Base-by-base conservation (phyloP, 345 rosid genomes). In the Raphanus raphanistrum region DNA sequence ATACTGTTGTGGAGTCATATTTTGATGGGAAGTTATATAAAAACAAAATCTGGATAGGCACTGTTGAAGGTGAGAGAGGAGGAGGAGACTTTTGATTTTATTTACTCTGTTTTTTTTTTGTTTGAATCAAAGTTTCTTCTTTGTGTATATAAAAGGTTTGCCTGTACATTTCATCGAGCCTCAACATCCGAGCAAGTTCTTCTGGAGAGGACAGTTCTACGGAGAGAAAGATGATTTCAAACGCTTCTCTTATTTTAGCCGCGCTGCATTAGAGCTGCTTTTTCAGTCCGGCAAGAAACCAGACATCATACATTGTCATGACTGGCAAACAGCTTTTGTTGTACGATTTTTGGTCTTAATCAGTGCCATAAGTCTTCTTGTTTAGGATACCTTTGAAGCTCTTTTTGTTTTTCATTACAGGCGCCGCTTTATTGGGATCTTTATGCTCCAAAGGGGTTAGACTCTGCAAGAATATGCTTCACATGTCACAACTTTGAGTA, bases 261-360 rank as follows among this genome's bases (percentile, higher is more conserved):
- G 98, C 26, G 97, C 96, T 63, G 99, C 99, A 6, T 88, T 95
- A 65, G 97, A 95, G 86, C 83, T 92, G 84, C 91, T 95, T 80
- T 89, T 87, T 78, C 97, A 87, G 84, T 81, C 97, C 61, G 97
- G 97, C 75, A 92, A 95, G 84, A 90, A 83, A 81, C 99, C 99
- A 1, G 98, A 95, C 83, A 90, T 95, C 78, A 90, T 95, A 58
- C 99, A 95, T 79, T 95, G 98, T 82, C 99, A 95, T 76, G 99
- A 95, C 81, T 95, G 99, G 99, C 99, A 95, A 87, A 92, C 99
- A 68, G 98, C 99, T 75, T 95, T 95, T 84, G 90, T 95, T 72
- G 98, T 94, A 90, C 52, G 94, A 64, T 63, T 59, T 69, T 28
- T 62, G 50, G 12, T 70, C 70, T 61, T 36, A n/a, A 63, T 45